Base-by-base conservation (phyloP, 1,284 basidiomycete genomes). In the Ceratobasidium sp. region DNA sequence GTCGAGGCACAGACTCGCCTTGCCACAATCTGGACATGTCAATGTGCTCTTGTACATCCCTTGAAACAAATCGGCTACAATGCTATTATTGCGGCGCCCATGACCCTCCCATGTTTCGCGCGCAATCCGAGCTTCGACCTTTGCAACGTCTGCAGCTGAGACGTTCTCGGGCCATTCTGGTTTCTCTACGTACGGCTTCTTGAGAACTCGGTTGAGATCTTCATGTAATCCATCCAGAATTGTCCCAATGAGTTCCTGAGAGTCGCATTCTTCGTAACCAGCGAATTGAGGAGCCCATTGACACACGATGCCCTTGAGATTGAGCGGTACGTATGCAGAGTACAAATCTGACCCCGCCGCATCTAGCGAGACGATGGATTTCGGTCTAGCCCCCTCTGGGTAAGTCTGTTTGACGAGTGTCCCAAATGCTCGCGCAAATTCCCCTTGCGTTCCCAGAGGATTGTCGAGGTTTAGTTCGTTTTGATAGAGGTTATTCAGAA, bases 61-160 rank as follows among this genome's bases (percentile, higher is more conserved):
- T 78, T 99, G 97, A 82, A 99, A 99, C n/a, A 99, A 82, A 79
- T 99, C 97, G 43, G 99, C 96, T 73, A 99, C 98, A 54, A 98
- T 94, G 74, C 93, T 96, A 76, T 99, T 97, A 77, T 99, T 99
- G 62, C 97, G 84, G 77, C 88, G 86, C 87, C 96, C 93, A 80
- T 99, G 99, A n/a, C 95, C 94, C 42, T 96, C 91, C 97, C 97
- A 99, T 62, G 93, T 95, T 71, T 86, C 86, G 75, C 87, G 86
- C 1, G 96, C 97, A 45, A 98, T 83, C 75, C 89, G 82, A 0
- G 94, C 87, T 75, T 96, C 94, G 65, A 86, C 78, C 74, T 94
- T 88, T 1, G 87, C 91, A 13, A 7, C 32, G 2, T 5, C 31
- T 27, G 20, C 22, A 7, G 40, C 64, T n/a, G n/a, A 17, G 42